Percentiles rank a stretch among this genome's conserved stretches.
Conservation (phyloP, 2,329 filamentous ascomycete genomes). For the Cercospora sp. region DNA sequence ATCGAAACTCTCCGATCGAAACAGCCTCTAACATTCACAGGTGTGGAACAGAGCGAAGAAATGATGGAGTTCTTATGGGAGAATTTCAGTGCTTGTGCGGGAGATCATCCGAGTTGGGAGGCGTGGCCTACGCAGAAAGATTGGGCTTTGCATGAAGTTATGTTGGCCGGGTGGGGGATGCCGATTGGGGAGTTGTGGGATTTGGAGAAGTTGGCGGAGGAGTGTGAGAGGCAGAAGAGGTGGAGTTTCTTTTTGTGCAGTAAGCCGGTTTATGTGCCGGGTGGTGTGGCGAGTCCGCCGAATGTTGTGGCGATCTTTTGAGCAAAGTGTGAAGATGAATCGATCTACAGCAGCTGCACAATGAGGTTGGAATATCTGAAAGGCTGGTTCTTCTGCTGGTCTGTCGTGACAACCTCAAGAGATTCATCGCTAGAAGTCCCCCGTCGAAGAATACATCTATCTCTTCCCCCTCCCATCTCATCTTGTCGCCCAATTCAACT, state of each 20-base stretch:
- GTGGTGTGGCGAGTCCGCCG: slow-evolving; percentile 42
- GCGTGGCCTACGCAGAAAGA: slow-evolving; percentile 42
- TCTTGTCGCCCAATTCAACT: too few species aligned
- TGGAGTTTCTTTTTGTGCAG: slow-evolving; percentile 53
- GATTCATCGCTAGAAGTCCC: too few species aligned
- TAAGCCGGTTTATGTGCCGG: slow-evolving; percentile 49
- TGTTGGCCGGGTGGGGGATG: slow-evolving; percentile 53
- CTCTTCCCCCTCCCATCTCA: too few species aligned
- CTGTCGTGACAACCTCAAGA: too few species aligned
- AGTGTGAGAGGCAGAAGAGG: slow-evolving; percentile 42
- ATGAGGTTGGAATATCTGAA: too few species aligned
- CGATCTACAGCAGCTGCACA: too few species aligned
- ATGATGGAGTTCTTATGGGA: slow-evolving; percentile 47
- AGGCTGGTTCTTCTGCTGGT: too few species aligned
- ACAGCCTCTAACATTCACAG: slow-evolving; percentile 49
- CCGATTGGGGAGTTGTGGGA: slow-evolving; percentile 56
- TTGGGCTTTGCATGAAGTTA: slow-evolving; percentile 48
- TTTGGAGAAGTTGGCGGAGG: slow-evolving; percentile 47
- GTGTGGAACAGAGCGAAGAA: slow-evolving; percentile 50
- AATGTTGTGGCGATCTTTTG: slow-evolving; percentile 43
- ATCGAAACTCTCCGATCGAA: slow-evolving; percentile 42
- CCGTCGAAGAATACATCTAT: too few species aligned
- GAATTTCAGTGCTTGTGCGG: slow-evolving; percentile 43
- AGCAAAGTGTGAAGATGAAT: too few species aligned
- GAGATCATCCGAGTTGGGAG: slow-evolving; percentile 43